Evolutionary conservation across 2,329 filamentous ascomycete species (phyloP), one percentile per base, ranked within the genome.

Genomic region (Diaporthe australafricana): DNA sequence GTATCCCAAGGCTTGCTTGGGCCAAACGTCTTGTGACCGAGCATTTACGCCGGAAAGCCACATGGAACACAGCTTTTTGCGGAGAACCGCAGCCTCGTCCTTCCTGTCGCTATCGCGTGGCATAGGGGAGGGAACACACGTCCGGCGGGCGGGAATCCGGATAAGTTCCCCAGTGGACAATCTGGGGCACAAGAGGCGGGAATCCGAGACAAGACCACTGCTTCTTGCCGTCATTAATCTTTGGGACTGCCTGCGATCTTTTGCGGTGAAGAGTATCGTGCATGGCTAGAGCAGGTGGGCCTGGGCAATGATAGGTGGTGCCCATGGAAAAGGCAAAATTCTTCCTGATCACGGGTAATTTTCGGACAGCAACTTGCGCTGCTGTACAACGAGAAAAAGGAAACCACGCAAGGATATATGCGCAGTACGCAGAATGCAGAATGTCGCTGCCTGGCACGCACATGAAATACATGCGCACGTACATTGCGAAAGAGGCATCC

Each of bases 121-220:
- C 45, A 32, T n/a, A n/a, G n/a, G n/a, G 20, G 9, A n/a, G 16
- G 40, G 52, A 52, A 8, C 53, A 60, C n/a, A n/a, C n/a, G n/a
- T 35, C 50, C 42, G 32, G 53, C 42, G 22, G 45, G 45, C 66
- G 66, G 66, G 42, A 57, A 50, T 14, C 42, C 66, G 66, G 66
- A 27, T 25, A 27, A 27, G 11, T 27, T 12, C 16, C 30, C 40
- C 30, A 45, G 32, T 52, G 32, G 17, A 35, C 25, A 48, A 56
- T 45, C 42, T 48, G 42, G 42, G 42, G 48, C 42, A 63, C 57
- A 48, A 35, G 30, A 65, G 60, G 45, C 60, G 60, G 60, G 6
- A 57, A 57, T 40, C 53, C 25, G 66, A 69, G 66, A 69, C 66
- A 69, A n/a, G 5, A 22, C 38, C 52, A 32, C 66, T 60, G 66